Conservation (phyloP, 768 basidiomycete species). For the Pulveroboletus sp. region DNA sequence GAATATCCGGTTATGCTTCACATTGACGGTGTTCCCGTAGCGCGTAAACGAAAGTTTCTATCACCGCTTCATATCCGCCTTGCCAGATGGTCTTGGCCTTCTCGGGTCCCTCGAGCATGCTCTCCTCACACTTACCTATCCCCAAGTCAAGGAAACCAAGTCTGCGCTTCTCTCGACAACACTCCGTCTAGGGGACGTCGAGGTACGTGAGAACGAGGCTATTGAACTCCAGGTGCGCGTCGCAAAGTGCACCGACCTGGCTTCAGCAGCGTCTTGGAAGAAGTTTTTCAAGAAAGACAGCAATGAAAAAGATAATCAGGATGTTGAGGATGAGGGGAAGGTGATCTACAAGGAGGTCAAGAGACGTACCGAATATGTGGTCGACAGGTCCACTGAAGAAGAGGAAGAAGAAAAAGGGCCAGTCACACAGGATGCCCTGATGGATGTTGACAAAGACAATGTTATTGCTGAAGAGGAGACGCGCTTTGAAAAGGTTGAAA, state of each 20-base stretch:
- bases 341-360: conserved; percentile 37
- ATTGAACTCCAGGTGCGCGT: conserved; percentile 69
- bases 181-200: conserved; percentile 75
- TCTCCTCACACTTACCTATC: conserved; percentile 32
- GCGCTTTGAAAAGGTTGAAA: conserved; percentile 56
- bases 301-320: conserved; percentile 25
- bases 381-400: conserved; percentile 43
- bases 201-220: conserved; percentile 61
- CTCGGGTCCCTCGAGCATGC: conserved; percentile 29
- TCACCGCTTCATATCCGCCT: conserved; percentile 36
- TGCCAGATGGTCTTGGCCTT: conserved; percentile 30
- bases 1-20: neutral
- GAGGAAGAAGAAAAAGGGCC: conserved; percentile 24
- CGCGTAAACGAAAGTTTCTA: conserved; percentile 74
- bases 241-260: conserved; percentile 73
- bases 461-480: conserved; percentile 33
- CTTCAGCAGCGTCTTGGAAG: conserved; percentile 73
- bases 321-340: conserved; percentile 27
- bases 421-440: conserved; percentile 12
- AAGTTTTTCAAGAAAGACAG: conserved; percentile 36
- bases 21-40: conserved; percentile 33
- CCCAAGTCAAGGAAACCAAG: conserved; percentile 63
- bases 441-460: conserved; percentile 28
- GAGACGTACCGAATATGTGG: conserved; percentile 51
- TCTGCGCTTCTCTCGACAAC: conserved; percentile 61